Base-by-base conservation (phyloP, 352 stramenopile species). In the Globisporangium rhizosaccharum region DNA sequence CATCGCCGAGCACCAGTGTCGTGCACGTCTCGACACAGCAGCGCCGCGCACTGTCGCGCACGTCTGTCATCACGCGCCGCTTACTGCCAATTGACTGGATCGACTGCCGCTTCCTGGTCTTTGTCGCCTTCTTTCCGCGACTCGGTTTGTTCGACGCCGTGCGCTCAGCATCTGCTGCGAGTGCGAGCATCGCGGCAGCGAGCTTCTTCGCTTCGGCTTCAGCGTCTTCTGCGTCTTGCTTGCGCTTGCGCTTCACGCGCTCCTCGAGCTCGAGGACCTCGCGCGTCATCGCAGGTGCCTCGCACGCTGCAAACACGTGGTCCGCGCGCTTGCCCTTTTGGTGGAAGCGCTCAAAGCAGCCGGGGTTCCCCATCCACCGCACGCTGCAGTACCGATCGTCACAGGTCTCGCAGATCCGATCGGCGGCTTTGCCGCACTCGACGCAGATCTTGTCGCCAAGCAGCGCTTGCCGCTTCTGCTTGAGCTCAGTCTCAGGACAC, bases 321-420 rank as follows among this genome's bases (percentile, higher is more conserved):
- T 85, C 70, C 3, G 72, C 71, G 37, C 84, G 79, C 57, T 81
- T 83, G 39, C 82, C 84, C 36, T 88, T 90, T 39, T 56, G 67
- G 56, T 94, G 84, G 63, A 91, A 94, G 28, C 75, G 69, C 67
- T 94, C 82, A 62, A 94, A 94, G 63, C 84, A 94, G 14, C 82
- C 84, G 7, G 82, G 63, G 62, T 94, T 88, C 39, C 84, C 84
- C 79, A 92, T 92, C 82, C 85, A 91, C 20, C 78, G 79, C 20
- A 86, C 82, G 53, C 85, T 94, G 64, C 83, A 94, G 64, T 94
- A 94, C 17, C 72, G 70, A 55, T 94, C 85, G 33, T 75, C 76
- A 46, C 85, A 94, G 11, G 57, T 75, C 25, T 56, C 58, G 36
- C 85, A 94, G 62, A 72, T 60, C 7, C 85, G 81, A 61, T 94